These are phyloP conservation scores for Monosporozyma siamensis DNA, from an alignment of 805 yeast species.

Conservation along the genomic window DNA sequence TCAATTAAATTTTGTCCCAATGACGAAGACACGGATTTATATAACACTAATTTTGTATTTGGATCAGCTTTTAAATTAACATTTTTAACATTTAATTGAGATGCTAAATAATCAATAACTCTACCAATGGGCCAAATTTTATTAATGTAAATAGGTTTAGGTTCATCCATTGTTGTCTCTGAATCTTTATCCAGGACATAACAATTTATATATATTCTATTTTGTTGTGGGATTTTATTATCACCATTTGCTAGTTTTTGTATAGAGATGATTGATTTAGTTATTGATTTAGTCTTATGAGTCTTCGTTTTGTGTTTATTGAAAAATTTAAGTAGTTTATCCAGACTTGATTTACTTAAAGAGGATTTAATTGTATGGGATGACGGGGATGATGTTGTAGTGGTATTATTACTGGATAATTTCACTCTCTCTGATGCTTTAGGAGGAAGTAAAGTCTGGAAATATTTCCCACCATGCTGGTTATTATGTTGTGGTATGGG, in stretches of 20 bases:
- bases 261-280: slow-evolving; percentile 12
- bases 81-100: slow-evolving; percentile 19
- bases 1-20: slow-evolving; percentile 5
- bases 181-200: slow-evolving; percentile 10
- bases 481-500: slow-evolving; percentile 4
- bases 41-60: slow-evolving; percentile 21
- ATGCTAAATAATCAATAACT: slow-evolving; percentile 24
- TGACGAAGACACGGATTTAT: slow-evolving; percentile 6
- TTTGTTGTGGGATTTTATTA: slow-evolving; percentile 17
- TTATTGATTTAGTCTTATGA: background rate
- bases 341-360: slow-evolving; percentile 16
- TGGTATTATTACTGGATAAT: background rate
- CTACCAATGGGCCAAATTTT: slow-evolving; percentile 29
- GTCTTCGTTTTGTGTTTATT: slow-evolving; percentile 9
- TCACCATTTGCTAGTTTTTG: slow-evolving; percentile 24
- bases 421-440: slow-evolving; percentile 20
- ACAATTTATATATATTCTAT: slow-evolving; percentile 22
- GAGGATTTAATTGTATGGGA: slow-evolving; percentile 7
- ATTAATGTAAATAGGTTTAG: slow-evolving; percentile 17
- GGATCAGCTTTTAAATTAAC: slow-evolving; percentile 8
- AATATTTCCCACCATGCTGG: slow-evolving; percentile 18
- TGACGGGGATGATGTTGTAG: background rate
- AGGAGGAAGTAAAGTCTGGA: slow-evolving; percentile 25
- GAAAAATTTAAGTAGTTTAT: slow-evolving; percentile 22
- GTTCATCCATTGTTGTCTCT: slow-evolving; percentile 5